phyloP scores from a whole-genome alignment of 1,284 basidiomycete genomes.

The Leccinum fallax region DNA sequence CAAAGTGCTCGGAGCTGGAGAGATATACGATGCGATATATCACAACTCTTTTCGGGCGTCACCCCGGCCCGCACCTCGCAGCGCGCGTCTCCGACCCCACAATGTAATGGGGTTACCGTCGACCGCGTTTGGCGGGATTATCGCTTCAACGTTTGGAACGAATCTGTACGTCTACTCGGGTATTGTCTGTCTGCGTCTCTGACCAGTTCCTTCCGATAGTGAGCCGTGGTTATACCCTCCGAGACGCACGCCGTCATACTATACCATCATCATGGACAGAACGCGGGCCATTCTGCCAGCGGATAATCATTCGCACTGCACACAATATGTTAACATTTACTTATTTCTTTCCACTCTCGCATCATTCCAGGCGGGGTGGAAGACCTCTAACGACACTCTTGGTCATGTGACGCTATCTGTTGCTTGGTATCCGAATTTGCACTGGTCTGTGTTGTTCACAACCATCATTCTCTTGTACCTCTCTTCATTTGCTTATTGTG shows the following conservation, averaged over 20 bases:
- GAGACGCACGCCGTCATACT: slow-evolving; percentile 25
- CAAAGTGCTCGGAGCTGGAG: slow-evolving; percentile 65
- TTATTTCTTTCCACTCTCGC: slow-evolving; percentile 23
- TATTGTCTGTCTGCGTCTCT: slow-evolving; percentile 1
- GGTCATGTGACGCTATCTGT: slow-evolving; percentile 31
- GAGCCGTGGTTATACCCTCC: slow-evolving; percentile 30
- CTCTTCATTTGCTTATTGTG: slow-evolving; percentile 17
- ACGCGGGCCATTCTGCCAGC: slow-evolving; percentile 33
- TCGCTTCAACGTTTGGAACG: slow-evolving; percentile 60
- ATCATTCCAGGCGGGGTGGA: slow-evolving; percentile 18
- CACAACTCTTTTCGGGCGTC: slow-evolving; percentile 54
- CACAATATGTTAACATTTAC: slow-evolving; percentile 36
- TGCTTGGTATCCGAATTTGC: slow-evolving; percentile 21
- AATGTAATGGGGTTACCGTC: slow-evolving; percentile 58
- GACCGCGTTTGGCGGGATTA: slow-evolving; percentile 69
- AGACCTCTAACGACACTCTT: slow-evolving; percentile 24
- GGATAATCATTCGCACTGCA: slow-evolving; percentile 29
- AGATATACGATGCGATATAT: slow-evolving; percentile 61
- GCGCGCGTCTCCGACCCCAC: slow-evolving; percentile 34
- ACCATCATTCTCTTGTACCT: slow-evolving; percentile 19
- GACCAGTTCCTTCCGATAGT: slow-evolving; percentile 19
- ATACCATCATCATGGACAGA: slow-evolving; percentile 34
- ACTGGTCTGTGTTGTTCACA: slow-evolving; percentile 15
- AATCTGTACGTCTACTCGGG: slow-evolving; percentile 32
- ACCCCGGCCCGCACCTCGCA: slow-evolving; percentile 33